Evolutionary conservation across 1,284 basidiomycete genomes (phyloP).

Genomic region (Waitea zeae): DNA sequence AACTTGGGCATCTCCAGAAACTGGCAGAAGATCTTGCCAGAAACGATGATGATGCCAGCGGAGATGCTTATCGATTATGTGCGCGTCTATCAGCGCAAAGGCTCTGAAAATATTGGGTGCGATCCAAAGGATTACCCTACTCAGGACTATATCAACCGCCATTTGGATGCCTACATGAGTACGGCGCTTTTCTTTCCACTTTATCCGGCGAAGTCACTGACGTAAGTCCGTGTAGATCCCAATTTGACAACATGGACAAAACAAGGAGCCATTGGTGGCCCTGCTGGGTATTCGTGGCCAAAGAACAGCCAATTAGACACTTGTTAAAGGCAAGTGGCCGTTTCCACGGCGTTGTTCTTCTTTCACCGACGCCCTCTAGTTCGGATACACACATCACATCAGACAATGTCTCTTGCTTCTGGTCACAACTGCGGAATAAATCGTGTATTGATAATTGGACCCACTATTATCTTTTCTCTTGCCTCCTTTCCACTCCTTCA

Average conservation of each 20-base stretch:
- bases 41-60: constrained; percentile 25
- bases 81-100: constrained; percentile 33
- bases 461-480: no score
- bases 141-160: constrained; percentile 23
- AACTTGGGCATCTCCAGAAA: constrained; percentile 13
- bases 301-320: no score
- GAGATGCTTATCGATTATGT: constrained; percentile 41
- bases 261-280: constrained; percentile 4
- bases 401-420: no score
- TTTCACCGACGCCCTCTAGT: no score
- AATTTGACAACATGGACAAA: constrained; percentile 37
- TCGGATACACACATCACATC: no score
- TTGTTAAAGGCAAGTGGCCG: no score
- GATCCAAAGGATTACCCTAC: constrained; percentile 36
- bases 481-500: no score
- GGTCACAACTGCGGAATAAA: no score
- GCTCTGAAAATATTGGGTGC: constrained; percentile 31
- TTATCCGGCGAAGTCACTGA: not conserved
- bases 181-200: constrained; percentile 9
- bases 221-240: constrained; percentile 27
- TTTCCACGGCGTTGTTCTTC: no score
- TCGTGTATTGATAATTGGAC: no score
- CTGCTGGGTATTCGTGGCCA: constrained; percentile 11
- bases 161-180: constrained; percentile 21
- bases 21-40: constrained; percentile 30